phyloP scores from a whole-genome alignment of 2,329 filamentous ascomycete genomes.

The Aureobasidium sp. region DNA sequence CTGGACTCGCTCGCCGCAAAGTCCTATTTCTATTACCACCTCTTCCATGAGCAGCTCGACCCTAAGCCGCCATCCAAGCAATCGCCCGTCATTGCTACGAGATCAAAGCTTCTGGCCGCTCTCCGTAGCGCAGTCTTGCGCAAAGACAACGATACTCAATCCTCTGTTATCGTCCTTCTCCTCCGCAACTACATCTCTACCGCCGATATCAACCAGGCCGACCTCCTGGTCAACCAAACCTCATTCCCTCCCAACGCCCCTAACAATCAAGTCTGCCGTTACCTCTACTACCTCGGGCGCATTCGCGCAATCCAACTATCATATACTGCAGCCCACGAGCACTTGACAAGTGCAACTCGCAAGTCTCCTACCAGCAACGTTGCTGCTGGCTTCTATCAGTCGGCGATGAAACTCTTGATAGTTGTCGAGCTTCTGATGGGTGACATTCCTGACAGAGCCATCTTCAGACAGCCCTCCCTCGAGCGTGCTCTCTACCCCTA shows the following conservation, averaged over 20 bases:
- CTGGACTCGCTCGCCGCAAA: constrained; percentile 89
- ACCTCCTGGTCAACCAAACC: constrained; percentile 90
- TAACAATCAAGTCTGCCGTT: constrained; percentile 96
- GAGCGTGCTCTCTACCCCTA: constrained; percentile 88
- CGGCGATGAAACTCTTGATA: constrained; percentile 89
- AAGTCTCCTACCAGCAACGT: constrained; percentile 88
- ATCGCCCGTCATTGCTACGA: constrained; percentile 78
- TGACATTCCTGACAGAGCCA: constrained; percentile 90
- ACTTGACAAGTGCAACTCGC: constrained; percentile 84
- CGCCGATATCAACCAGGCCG: constrained; percentile 93
- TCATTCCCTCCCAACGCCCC: constrained; percentile 89
- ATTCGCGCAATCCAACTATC: constrained; percentile 94
- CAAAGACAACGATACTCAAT: constrained; percentile 96
- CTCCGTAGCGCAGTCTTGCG: constrained; percentile 91
- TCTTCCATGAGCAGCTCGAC: constrained; percentile 87
- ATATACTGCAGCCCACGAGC: constrained; percentile 94
- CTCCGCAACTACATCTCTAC: constrained; percentile 94
- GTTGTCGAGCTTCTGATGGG: constrained; percentile 98
- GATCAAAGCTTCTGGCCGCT: constrained; percentile 77
- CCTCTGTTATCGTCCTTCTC: constrained; percentile 87
- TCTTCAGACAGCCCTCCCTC: constrained; percentile 83
- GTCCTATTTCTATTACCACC: constrained; percentile 95
- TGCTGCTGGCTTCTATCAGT: constrained; percentile 90
- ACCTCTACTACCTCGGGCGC: constrained; percentile 93
- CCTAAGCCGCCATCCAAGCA: constrained; percentile 83